A percentile compares a stretch with the other conserved stretches of the same genome.
Evolutionary conservation across 2,329 filamentous ascomycete genomes (phyloP).

Genomic region (Ceratocystis destructans): DNA sequence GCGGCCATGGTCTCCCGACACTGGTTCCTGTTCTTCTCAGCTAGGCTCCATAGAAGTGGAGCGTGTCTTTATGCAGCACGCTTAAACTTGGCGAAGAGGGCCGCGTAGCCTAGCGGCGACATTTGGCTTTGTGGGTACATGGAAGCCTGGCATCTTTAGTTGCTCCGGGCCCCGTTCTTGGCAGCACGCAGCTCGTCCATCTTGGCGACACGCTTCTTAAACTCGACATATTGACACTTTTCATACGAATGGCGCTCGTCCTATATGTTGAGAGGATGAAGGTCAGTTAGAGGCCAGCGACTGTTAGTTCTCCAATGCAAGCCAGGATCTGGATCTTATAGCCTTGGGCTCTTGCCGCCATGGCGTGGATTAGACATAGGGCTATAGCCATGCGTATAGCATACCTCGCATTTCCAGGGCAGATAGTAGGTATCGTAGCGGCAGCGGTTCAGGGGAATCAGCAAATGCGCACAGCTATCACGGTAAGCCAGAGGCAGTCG

Average conservation of each 20-base stretch:
- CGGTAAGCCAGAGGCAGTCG: constrained; percentile 80
- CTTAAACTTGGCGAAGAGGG: neutral
- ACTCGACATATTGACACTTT: constrained; percentile 98
- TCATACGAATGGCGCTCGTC: constrained; percentile 96
- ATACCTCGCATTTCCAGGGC: constrained; percentile 94
- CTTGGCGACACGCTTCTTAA: constrained; percentile 96
- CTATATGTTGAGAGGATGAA: constrained; percentile 33
- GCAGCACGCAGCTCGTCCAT: constrained; percentile 90
- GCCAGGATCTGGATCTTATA: neutral
- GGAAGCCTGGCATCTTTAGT: constrained; percentile 36
- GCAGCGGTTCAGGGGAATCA: constrained; percentile 93
- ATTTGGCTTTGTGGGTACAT: neutral
- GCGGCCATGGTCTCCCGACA: neutral
- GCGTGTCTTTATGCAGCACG: neutral
- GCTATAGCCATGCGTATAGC: constrained; percentile 25
- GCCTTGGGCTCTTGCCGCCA: neutral
- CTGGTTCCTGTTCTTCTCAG: neutral
- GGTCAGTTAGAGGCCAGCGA: neutral
- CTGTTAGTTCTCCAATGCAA: neutral
- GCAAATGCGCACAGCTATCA: constrained; percentile 85
- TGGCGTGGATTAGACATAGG: neutral
- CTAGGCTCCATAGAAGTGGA: neutral
- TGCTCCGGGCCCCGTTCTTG: constrained; percentile 74
- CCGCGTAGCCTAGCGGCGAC: neutral
- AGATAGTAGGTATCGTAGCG: constrained; percentile 83